Percentiles rank a stretch among this genome's conserved stretches.
phyloP scores from a whole-genome alignment of 768 basidiomycete genomes.

The Boletus sensibilis region DNA sequence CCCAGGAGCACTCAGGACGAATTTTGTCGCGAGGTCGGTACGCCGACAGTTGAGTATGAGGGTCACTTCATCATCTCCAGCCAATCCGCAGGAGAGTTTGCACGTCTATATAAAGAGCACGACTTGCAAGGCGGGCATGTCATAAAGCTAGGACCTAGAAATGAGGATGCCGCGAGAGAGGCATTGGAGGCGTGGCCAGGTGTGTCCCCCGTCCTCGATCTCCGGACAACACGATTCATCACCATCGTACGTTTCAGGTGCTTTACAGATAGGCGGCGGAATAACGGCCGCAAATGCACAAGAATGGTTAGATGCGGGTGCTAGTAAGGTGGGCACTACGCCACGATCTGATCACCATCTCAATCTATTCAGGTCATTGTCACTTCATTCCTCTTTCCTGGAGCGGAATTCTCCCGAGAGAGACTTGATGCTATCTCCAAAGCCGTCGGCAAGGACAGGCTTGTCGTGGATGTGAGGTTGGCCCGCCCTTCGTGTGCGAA shows the following conservation, averaged over 20 bases:
- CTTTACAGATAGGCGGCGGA: slow-evolving; percentile 91
- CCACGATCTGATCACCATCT: slow-evolving; percentile 3
- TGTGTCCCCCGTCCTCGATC: slow-evolving; percentile 24
- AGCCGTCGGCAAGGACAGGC: slow-evolving; percentile 73
- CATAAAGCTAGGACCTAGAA: slow-evolving; percentile 90
- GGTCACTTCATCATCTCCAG: slow-evolving; percentile 40
- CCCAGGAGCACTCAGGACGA: slow-evolving; percentile 68
- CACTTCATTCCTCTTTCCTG: slow-evolving; percentile 94
- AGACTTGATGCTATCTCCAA: slow-evolving; percentile 61
- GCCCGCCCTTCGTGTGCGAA: slow-evolving; percentile 9
- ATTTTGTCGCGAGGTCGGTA: slow-evolving; percentile 82
- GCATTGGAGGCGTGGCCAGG: slow-evolving; percentile 86
- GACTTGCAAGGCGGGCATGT: slow-evolving; percentile 86
- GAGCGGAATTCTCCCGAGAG: slow-evolving; percentile 72
- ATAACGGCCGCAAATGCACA: slow-evolving; percentile 79
- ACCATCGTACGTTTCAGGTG: slow-evolving; percentile 42
- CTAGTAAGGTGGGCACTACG: slow-evolving; percentile 67
- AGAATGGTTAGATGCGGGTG: slow-evolving; percentile 85
- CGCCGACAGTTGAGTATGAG: background rate
- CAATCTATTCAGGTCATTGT: slow-evolving; percentile 74
- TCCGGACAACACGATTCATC: slow-evolving; percentile 1
- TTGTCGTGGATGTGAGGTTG: slow-evolving; percentile 95
- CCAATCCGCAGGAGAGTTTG: slow-evolving; percentile 76
- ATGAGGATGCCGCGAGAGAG: slow-evolving; percentile 84
- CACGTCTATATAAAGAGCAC: slow-evolving; percentile 69